Conservation (phyloP, 1,284 basidiomycete species). For the Austroboletus niveus region DNA sequence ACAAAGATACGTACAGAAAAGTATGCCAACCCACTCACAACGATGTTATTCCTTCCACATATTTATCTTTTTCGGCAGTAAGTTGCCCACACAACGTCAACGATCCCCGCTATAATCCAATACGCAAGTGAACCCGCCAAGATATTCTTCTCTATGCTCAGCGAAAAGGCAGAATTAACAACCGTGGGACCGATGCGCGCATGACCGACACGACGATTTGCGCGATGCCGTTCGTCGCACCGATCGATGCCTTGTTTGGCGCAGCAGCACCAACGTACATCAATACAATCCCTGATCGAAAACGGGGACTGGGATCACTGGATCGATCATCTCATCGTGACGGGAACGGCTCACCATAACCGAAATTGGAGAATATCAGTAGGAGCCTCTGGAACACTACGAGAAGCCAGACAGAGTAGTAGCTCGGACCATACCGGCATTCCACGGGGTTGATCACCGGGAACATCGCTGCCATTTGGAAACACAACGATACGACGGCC, state of each 20-base stretch:
- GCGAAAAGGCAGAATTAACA: conserved; percentile 38
- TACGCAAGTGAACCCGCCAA: not conserved
- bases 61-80: not conserved
- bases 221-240: conserved; percentile 59
- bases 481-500: conserved; percentile 28
- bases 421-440: conserved; percentile 18
- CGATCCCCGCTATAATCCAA: not conserved
- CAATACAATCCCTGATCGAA: not conserved
- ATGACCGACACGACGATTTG: conserved; percentile 36
- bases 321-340: not conserved
- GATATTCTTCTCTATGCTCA: conserved; percentile 35
- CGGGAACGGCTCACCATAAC: not conserved
- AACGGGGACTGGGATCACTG: not conserved
- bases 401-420: conserved; percentile 32
- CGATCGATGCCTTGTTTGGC: conserved; percentile 47
- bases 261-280: conserved; percentile 15
- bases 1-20: too few relatives aligned
- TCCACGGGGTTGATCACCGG: conserved; percentile 40
- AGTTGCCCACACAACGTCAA: not conserved
- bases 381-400: conserved; percentile 26
- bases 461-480: conserved; percentile 38
- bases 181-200: conserved; percentile 56
- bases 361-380: not conserved
- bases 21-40: too few relatives aligned
- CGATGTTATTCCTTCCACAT: too few relatives aligned